Evolutionary conservation across 2,329 filamentous ascomycete species (phyloP).

Genomic region (Acephala macrosclerotiorum): DNA sequence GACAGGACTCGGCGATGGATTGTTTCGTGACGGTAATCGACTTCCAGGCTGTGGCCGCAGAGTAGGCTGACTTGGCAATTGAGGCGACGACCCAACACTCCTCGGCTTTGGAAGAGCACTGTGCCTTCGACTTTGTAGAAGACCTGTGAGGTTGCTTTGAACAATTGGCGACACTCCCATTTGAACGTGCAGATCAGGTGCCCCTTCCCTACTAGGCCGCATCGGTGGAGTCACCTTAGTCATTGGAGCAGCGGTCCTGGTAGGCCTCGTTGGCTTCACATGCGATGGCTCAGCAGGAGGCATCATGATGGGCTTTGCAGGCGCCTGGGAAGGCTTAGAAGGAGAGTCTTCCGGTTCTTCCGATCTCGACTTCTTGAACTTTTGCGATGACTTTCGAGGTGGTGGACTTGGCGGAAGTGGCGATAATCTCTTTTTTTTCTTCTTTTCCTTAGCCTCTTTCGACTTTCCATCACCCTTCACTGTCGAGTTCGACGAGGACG

Average conservation of each 20-base stretch:
- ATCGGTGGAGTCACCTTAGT: constrained; percentile 50
- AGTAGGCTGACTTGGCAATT: constrained; percentile 39
- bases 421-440: constrained; percentile 53
- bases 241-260: neutral
- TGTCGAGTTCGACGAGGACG: constrained; percentile 76
- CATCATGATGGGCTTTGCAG: constrained; percentile 41
- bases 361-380: constrained; percentile 50
- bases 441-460: constrained; percentile 46
- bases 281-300: constrained; percentile 21
- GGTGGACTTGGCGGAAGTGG: constrained; percentile 65
- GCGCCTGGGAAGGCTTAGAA: constrained; percentile 47
- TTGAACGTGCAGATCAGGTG: constrained; percentile 66
- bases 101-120: constrained; percentile 33
- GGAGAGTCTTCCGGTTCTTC: constrained; percentile 49
- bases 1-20: constrained; percentile 43
- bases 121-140: constrained; percentile 35
- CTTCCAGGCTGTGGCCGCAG: constrained; percentile 43
- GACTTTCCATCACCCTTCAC: constrained; percentile 61
- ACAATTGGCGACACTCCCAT: constrained; percentile 62
- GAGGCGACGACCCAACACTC: constrained; percentile 30
- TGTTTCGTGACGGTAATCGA: constrained; percentile 44
- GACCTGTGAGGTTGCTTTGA: constrained; percentile 62
- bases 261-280: constrained; percentile 24
- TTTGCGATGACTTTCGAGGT: constrained; percentile 67
- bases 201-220: constrained; percentile 74